Conservation (phyloP, 1,284 basidiomycete genomes). For the Fomitiporia mediterranea region DNA sequence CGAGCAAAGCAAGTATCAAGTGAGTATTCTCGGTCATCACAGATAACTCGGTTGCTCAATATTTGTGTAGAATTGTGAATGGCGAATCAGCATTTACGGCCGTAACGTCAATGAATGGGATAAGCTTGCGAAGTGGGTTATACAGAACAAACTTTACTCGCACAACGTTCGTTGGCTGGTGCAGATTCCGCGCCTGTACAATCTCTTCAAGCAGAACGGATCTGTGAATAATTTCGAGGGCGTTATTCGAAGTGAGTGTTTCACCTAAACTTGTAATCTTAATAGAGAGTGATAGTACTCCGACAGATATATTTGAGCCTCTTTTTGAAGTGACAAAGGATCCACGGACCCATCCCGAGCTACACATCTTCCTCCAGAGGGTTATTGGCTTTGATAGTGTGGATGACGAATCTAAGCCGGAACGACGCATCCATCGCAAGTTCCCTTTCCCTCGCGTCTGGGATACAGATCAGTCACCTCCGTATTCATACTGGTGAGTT, state of each 20-base stretch:
- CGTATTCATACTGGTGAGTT: constrained; percentile 90
- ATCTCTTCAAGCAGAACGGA: constrained; percentile 91
- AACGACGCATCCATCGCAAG: constrained; percentile 89
- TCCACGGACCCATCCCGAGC: constrained; percentile 85
- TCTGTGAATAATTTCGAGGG: constrained; percentile 88
- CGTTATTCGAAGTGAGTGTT: constrained; percentile 75
- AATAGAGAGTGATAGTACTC: constrained; percentile 13
- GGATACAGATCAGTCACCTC: constrained; percentile 87
- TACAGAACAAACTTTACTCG: constrained; percentile 89
- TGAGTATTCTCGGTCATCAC: constrained; percentile 27
- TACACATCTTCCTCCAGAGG: constrained; percentile 94
- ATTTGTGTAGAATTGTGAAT: constrained; percentile 80
- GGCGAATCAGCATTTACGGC: constrained; percentile 96
- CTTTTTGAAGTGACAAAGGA: constrained; percentile 96
- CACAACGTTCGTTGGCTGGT: constrained; percentile 99
- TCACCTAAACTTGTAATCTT: not conserved
- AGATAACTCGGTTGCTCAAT: not conserved
- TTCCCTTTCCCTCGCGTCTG: constrained; percentile 93
- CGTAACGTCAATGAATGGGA: constrained; percentile 87
- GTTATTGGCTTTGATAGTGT: constrained; percentile 97
- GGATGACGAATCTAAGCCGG: constrained; percentile 96
- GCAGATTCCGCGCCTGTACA: constrained; percentile 93
- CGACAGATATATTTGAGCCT: constrained; percentile 84
- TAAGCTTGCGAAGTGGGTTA: constrained; percentile 96
- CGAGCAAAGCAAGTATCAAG: constrained; percentile 98